Evolutionary conservation across 371 early-diverging fungal genomes (phyloP), one percentile per base, ranked within the genome.

Genomic region (Aphelidium insulamus): DNA sequence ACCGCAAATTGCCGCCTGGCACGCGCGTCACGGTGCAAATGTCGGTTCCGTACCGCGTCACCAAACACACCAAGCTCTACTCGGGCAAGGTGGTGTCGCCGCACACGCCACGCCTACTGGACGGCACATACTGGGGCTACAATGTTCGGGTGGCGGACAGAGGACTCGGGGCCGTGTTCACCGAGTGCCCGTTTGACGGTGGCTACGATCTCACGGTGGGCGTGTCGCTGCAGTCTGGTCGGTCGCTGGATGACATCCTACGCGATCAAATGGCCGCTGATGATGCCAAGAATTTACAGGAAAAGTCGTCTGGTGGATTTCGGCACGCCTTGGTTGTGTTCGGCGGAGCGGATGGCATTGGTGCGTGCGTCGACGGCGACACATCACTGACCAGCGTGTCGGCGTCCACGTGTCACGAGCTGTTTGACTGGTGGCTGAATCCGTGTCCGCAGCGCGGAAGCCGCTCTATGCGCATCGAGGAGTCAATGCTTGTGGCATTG

Each of bases 71-170:
- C 29, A 59, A 59, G 12, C 59, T 59, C 24, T 40, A 62, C 16
- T 40, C 50, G 26, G 75, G 62, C 26, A 61, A 55, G n/a, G 67
- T 64, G 0, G 69, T 75, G 15, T 64, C 69, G 20, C 71, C 71
- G 19, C 57, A 59, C 30, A 44, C 45, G 5, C 78, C 78, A 3
- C 41, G 63, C 18, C 70, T 71, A 42, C 54, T 57, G 37, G 42
- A 46, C 0, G 74, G 74, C 4, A 36, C 69, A n/a, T 76, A 75
- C 43, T 78, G 79, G 79, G 79, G 79, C 2, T 78, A 71, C 41
- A 50, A 54, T 28, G 66, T 74, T 29, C 55, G 76, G 14, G 32
- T 71, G 18, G 73, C 76, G 2, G 55, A 57, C n/a, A 50, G 61
- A 0, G 48, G 75, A 21, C 62, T 62, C 28, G 55, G 66, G 37